Evolutionary conservation across 2,329 filamentous ascomycete species (phyloP), one percentile per base, ranked within the genome.

Genomic region (Calonectria montana): DNA sequence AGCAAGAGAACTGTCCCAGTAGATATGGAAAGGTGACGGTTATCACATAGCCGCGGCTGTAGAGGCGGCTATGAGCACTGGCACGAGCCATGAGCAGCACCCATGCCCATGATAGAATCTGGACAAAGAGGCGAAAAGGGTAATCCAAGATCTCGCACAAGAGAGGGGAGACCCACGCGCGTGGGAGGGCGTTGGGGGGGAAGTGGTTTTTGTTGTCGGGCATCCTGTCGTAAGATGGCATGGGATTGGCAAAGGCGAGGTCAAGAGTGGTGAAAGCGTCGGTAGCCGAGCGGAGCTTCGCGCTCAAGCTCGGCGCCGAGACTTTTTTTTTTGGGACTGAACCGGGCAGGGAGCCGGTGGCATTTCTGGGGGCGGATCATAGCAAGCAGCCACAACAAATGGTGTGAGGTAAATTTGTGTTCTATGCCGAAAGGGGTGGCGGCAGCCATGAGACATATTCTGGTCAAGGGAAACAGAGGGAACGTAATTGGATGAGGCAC

Each of bases 231-330:
- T 70, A 75, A 76, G 75, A 74, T 74, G 71, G 61, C 37, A 67
- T 65, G 69, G 74, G 63, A 63, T 43, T 53, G 66, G 67, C 55
- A 39, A 41, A 39, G 67, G 66, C 67, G 75, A 70, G 64, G 71
- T 71, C 73, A 67, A 65, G 62, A 69, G 67, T 71, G 35, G 73
- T 70, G 50, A 55, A 55, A 35, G 69, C 65, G 70, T 78, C 76
- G 76, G 76, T 78, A 78, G 73, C 76, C 76, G 76, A 78, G 76
- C 74, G 71, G 70, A 74, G 67, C 53, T 69, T 77, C 76, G 74
- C 75, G 53, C 62, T 65, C 71, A 66, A 61, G 57, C 74, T 76
- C 75, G 75, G 75, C 69, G 70, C 75, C 76, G 75, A 78, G 74
- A 35, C 1, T 66, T 71, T 55, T 72, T 16, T n/a, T 66, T 69